Evolutionary conservation across 2,329 filamentous ascomycete species (phyloP).

Genomic region (Sporothrix humicola): DNA sequence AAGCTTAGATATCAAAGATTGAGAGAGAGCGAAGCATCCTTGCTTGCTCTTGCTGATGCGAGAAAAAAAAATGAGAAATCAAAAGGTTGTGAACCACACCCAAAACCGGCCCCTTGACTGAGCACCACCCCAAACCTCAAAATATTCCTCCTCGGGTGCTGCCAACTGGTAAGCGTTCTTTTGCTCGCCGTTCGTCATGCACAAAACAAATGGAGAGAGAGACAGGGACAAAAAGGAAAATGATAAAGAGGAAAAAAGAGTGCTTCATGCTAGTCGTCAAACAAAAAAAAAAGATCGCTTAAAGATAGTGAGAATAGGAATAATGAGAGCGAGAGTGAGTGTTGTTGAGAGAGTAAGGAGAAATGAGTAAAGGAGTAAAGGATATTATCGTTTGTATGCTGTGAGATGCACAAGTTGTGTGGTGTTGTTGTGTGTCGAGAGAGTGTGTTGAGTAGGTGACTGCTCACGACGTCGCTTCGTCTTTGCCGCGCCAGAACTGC

Average conservation of each 20-base stretch:
- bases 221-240: neutral
- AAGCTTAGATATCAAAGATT: constrained; percentile 22
- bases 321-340: neutral
- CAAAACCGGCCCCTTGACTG: neutral
- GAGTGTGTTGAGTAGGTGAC: neutral
- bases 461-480: constrained; percentile 39
- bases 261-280: constrained; percentile 36
- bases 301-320: constrained; percentile 4
- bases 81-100: too few relatives aligned
- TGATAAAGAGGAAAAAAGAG: neutral
- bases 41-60: neutral
- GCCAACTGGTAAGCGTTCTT: constrained; percentile 14
- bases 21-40: neutral
- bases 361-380: neutral
- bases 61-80: neutral
- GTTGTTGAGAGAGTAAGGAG: neutral
- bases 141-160: neutral
- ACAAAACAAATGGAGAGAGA: neutral
- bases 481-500: constrained; percentile 76
- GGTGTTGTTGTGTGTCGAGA: neutral
- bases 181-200: constrained; percentile 32
- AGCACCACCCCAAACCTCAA: neutral
- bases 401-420: neutral
- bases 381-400: neutral
- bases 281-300: constrained; percentile 31